phyloP scores from a whole-genome alignment of 352 stramenopile genomes.

The Aphanomyces invadans region DNA sequence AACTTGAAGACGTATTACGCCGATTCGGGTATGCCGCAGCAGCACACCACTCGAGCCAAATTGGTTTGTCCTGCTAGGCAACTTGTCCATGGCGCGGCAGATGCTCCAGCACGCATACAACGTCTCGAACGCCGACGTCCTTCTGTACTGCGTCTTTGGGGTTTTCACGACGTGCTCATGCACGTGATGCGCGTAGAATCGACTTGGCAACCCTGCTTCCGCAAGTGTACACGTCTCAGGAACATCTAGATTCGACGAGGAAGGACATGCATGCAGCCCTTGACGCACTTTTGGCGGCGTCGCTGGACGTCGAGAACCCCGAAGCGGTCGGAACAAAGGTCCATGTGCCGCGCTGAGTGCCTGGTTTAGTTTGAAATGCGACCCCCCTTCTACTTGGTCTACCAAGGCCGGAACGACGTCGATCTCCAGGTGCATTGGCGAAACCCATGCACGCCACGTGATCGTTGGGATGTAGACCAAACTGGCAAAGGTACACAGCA shows the following conservation, averaged over 20 bases:
- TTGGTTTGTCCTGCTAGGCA: no score
- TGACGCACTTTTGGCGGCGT: neutral
- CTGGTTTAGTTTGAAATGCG: slow-evolving; percentile 3
- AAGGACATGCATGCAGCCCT: neutral
- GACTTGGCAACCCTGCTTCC: neutral
- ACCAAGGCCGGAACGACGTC: slow-evolving; percentile 38
- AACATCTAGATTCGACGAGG: neutral
- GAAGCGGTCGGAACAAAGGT: neutral
- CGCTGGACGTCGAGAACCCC: neutral
- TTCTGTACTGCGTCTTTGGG: neutral
- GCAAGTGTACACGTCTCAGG: slow-evolving; percentile 15
- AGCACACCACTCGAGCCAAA: no score
- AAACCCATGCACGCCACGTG: no score
- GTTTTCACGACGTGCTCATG: neutral
- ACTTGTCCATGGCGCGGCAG: neutral
- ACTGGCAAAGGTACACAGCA: neutral
- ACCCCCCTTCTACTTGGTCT: slow-evolving; percentile 40
- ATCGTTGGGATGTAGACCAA: slow-evolving; percentile 28
- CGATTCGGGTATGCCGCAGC: slow-evolving; percentile 13
- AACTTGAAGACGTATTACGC: slow-evolving; percentile 20
- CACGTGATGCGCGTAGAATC: neutral
- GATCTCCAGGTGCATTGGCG: slow-evolving; percentile 30
- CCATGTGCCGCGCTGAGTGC: neutral
- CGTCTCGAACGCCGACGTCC: slow-evolving; percentile 1
- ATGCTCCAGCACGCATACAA: slow-evolving; percentile 10